A percentile compares a stretch with the other conserved stretches of the same genome.
phyloP scores from a whole-genome alignment of 2,329 filamentous ascomycete genomes.

The Aschersonia sp. region DNA sequence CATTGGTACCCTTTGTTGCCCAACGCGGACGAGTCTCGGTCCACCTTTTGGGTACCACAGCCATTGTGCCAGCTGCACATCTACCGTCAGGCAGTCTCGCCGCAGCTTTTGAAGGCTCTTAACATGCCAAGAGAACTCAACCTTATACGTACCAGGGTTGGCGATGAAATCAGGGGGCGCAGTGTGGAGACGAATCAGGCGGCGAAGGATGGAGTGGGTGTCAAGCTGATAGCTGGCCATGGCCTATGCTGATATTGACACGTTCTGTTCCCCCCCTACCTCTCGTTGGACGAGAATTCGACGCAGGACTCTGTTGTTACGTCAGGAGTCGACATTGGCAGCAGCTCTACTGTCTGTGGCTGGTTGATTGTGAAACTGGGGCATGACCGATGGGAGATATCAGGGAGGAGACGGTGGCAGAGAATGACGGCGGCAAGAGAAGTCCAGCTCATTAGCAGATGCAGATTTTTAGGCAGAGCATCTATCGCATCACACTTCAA shows the following conservation, averaged over 20 bases:
- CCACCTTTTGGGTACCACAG: background rate
- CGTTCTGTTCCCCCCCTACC: too few species aligned
- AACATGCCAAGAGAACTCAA: background rate
- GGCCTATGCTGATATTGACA: background rate
- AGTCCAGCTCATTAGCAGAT: background rate
- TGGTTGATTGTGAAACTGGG: background rate
- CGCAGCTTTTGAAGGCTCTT: background rate
- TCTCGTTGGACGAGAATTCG: too few species aligned
- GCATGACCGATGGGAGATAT: background rate
- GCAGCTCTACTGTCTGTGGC: background rate
- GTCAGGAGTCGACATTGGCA: background rate
- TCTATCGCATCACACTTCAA: too few species aligned
- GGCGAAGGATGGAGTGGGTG: background rate
- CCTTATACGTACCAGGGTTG: background rate
- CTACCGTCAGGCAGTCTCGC: background rate
- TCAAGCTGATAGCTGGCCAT: background rate
- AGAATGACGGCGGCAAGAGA: background rate
- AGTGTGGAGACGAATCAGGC: background rate
- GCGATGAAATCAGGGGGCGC: too few species aligned
- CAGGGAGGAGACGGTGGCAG: background rate
- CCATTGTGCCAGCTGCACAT: background rate
- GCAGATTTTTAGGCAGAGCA: too few species aligned
- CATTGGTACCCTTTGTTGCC: background rate
- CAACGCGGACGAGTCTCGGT: background rate
- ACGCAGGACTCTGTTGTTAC: too few species aligned